Base-by-base conservation (phyloP, 441 rosid species). In the Geranium incanum region DNA sequence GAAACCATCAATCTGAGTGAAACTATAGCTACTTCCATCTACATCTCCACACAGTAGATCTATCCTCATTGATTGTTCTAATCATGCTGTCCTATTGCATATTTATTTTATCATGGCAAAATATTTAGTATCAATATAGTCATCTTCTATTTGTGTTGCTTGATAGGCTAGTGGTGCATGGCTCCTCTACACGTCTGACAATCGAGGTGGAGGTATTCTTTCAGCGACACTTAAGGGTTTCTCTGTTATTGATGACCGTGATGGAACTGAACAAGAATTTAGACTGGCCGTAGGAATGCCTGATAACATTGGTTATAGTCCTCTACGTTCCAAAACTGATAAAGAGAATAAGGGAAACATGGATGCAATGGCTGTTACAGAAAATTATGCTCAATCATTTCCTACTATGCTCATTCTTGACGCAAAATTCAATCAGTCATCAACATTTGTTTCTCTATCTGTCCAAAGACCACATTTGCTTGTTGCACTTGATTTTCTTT, bases 401-500 rank as follows among this genome's bases (percentile, higher is more conserved):
- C 90, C 97, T 80, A 84, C 97, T 13, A 93, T 95, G 98, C 95
- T 95, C 68, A 84, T 90, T 78, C 86, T 95, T 76, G 98, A 95
- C 85, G 98, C 91, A 15, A 91, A 89, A 70, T 86, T 92, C 81
- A 84, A 87, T 72, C 85, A 83, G 81, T 75, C 67, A 71, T 86
- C 87, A 39, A 88, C 96, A 52, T 79, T 75, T 62, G 70, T 91
- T 70, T 89, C 93, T 37, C 43, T 91, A 15, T 84, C 86, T 80
- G 76, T 93, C 81, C 99, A 91, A 80, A 88, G 95, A 85, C 99
- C 99, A 23, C 98, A 89, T 72, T 81, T 95, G 76, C 95, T 95
- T 74, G 98, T 95, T 77, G 96, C 97, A 66, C 89, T 95, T 77
- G 99, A 95, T 87, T 95, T 95, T 86, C 87, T 95, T 76, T 85